Evolutionary conservation across 805 yeast species (phyloP), one percentile per base, ranked within the genome.

Genomic region (Suhomyces emberorum): DNA sequence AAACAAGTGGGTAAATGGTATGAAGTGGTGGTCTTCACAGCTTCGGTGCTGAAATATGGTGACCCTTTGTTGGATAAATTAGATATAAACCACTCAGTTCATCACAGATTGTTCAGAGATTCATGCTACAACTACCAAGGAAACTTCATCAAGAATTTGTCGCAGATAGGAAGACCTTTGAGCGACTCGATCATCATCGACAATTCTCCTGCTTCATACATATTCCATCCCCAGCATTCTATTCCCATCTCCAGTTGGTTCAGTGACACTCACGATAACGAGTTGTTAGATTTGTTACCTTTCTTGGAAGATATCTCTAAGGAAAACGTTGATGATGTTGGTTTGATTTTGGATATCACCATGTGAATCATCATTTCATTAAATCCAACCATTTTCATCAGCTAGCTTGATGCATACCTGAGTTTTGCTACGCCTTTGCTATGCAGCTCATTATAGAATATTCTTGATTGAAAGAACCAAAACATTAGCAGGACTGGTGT

Each of bases 171-270:
- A 9, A 74, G 99, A 52, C 96, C 96, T 2, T 68, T 93, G 43
- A 65, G 75, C 38, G 95, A 88, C 47, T 69, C 84, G 29, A 88
- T 93, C 39, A 93, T 93, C 47, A 79, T 93, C 46, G 99, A 93
- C 67, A 93, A 93, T 62, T 89, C 98, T 2, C 98, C 99, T 1
- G 96, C 98, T 3, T 87, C 96, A n/a, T 93, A 93, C 62, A 81
- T 91, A 38, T 86, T 93, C 71, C 98, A 93, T 57, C 99, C 98
- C 15, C 95, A 88, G 60, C 96, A 93, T 65, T 95, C 98, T 7
- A 83, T 93, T 19, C 99, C 99, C 16, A 86, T 93, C 19, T 86
- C 96, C 47, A 82, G 93, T 59, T 93, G 99, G 99, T 93, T 93
- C 70, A 86, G 96, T 48, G 99, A 93, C 63, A 80, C 93, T 19